Evolutionary conservation across 2,329 filamentous ascomycete genomes (phyloP).

Genomic region (Alternaria angustiovoidea): DNA sequence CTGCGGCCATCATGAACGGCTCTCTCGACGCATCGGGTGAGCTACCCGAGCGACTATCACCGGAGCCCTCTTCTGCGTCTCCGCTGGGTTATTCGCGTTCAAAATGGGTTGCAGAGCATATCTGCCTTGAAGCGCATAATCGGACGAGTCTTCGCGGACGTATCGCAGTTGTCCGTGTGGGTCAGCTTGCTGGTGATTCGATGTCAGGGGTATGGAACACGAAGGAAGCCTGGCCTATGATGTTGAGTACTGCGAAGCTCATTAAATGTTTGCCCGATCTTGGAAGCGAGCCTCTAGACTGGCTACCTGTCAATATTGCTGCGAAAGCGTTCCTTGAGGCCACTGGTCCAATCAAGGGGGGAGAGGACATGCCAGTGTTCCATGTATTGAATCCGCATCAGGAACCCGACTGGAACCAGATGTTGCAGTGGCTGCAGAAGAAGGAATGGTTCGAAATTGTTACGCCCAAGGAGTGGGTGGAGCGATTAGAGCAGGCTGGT

Average conservation of each 20-base stretch:
- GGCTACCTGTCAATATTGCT: slow-evolving; percentile 46
- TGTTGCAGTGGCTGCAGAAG: slow-evolving; percentile 57
- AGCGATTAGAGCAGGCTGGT: slow-evolving; percentile 48
- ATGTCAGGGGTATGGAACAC: slow-evolving; percentile 39
- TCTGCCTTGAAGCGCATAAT: slow-evolving; percentile 55
- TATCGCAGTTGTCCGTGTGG: slow-evolving; percentile 49
- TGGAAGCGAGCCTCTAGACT: slow-evolving; percentile 38
- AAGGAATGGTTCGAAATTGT: slow-evolving; percentile 53
- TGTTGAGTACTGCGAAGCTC: slow-evolving; percentile 43
- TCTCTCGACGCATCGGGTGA: slow-evolving; percentile 16
- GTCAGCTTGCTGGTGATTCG: slow-evolving; percentile 52
- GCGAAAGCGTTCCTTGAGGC: slow-evolving; percentile 60
- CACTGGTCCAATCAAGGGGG: slow-evolving; percentile 21
- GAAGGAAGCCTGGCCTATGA: slow-evolving; percentile 49
- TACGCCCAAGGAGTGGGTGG: slow-evolving; percentile 53
- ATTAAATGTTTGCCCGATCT: slow-evolving; percentile 44
- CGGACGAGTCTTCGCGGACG: slow-evolving; percentile 39
- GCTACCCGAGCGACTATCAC: slow-evolving; percentile 55
- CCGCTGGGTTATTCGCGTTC: slow-evolving; percentile 64
- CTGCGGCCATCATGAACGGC: slow-evolving; percentile 54
- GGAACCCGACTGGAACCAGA: slow-evolving; percentile 55
- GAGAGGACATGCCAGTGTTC: slow-evolving; percentile 47
- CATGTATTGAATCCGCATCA: slow-evolving; percentile 60
- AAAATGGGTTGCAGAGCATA: slow-evolving; percentile 65
- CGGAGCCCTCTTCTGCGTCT: slow-evolving; percentile 55